Evolutionary conservation across 1,284 basidiomycete species (phyloP).

Genomic region (Puccinia novopanici): DNA sequence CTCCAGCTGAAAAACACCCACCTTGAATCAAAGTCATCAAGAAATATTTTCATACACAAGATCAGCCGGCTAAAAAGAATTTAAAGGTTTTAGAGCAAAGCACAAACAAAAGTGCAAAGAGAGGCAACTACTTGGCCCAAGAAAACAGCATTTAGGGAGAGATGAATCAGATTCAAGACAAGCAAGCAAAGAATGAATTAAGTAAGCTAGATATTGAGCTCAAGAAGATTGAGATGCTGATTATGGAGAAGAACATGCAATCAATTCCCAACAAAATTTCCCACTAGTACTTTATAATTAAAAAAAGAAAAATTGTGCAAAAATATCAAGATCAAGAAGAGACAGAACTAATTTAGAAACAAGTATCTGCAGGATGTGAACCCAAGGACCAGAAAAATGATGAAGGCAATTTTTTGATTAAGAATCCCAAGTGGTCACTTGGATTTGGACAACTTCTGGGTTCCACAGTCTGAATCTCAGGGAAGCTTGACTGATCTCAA

Average conservation of each 20-base stretch:
- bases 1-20: too few relatives aligned
- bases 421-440: too few relatives aligned
- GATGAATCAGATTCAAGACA: neutral
- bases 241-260: slow-evolving; percentile 2
- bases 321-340: neutral
- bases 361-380: too few relatives aligned
- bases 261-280: neutral
- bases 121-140: neutral
- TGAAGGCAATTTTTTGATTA: too few relatives aligned
- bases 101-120: neutral
- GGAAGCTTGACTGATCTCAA: too few relatives aligned
- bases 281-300: neutral
- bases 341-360: too few relatives aligned
- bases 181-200: neutral
- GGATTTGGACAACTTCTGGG: too few relatives aligned
- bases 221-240: neutral
- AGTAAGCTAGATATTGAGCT: neutral
- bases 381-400: neutral
- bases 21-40: neutral
- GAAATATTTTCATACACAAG: too few relatives aligned
- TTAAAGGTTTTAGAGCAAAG: neutral
- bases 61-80: neutral
- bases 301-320: neutral
- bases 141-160: neutral
- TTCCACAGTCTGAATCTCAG: too few relatives aligned